Conservation (phyloP, 768 basidiomycete genomes). For the Boletus fagicola region DNA sequence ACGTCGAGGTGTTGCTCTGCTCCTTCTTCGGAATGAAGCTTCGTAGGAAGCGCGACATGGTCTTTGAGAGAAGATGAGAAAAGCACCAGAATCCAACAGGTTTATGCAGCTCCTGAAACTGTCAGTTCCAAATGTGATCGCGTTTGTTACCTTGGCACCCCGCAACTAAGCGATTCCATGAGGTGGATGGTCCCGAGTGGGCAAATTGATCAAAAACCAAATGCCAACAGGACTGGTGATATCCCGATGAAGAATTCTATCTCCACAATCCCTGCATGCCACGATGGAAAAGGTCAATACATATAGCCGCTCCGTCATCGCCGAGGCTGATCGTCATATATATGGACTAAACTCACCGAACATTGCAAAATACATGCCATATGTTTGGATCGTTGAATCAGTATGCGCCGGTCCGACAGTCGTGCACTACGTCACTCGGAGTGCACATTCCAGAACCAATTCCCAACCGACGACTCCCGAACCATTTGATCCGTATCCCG, state of each 20-base stretch:
- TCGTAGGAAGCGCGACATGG: conserved; percentile 37
- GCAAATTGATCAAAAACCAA: background rate
- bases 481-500: background rate
- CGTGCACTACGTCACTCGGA: background rate
- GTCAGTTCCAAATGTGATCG: background rate
- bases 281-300: background rate
- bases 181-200: background rate
- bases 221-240: background rate
- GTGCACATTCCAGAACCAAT: background rate
- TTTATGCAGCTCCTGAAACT: conserved; percentile 16
- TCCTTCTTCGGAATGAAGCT: conserved; percentile 53
- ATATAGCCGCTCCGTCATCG: background rate
- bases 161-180: background rate
- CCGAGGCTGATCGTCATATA: background rate
- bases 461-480: conserved; percentile 6
- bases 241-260: background rate
- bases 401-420: background rate
- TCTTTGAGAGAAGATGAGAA: background rate
- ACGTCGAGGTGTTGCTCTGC: conserved; percentile 29
- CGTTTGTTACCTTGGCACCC: background rate
- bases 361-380: background rate
- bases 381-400: background rate
- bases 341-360: background rate
- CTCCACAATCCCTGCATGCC: background rate
- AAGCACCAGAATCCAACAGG: background rate